phyloP scores from a whole-genome alignment of 2,329 filamentous ascomycete species.

The Colletotrichum nymphaeae region DNA sequence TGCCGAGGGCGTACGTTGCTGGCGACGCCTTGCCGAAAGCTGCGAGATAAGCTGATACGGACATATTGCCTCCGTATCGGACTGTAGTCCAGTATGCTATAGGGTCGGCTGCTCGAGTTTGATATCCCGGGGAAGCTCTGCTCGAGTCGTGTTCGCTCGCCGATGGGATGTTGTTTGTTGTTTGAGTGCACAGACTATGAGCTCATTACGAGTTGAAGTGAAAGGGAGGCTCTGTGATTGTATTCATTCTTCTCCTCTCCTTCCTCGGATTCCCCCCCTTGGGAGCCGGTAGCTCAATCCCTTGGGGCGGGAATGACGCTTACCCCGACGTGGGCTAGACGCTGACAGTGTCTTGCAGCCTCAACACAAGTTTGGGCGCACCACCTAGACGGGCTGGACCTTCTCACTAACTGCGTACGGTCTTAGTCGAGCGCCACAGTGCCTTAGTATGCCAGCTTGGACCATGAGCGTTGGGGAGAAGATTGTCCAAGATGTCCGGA shows the following conservation, averaged over 20 bases:
- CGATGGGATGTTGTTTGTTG: not conserved
- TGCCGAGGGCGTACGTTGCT: not conserved
- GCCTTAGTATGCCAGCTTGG: not conserved
- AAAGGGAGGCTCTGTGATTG: slow-evolving; percentile 15
- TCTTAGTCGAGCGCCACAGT: not conserved
- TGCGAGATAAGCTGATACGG: slow-evolving; percentile 7
- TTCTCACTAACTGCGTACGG: not conserved
- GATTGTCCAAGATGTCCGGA: not conserved
- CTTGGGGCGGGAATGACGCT: not conserved
- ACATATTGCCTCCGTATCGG: not conserved
- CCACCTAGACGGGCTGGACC: not conserved
- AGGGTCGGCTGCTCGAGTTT: not conserved
- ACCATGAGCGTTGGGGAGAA: not conserved
- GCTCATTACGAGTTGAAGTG: not conserved
- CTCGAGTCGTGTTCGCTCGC: not conserved
- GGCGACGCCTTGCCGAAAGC: slow-evolving; percentile 3
- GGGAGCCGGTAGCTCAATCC: not conserved
- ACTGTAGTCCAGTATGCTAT: not conserved
- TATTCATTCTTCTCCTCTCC: not conserved
- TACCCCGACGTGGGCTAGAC: slow-evolving; percentile 3
- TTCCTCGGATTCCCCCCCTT: not conserved
- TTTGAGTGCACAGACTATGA: slow-evolving; percentile 11
- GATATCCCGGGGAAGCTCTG: not conserved
- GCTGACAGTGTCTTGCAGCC: not conserved
- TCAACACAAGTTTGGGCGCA: not conserved